These are phyloP conservation scores for Nemania sp. DNA, from an alignment of 2,329 filamentous ascomycete species.

Conservation along the genomic window DNA sequence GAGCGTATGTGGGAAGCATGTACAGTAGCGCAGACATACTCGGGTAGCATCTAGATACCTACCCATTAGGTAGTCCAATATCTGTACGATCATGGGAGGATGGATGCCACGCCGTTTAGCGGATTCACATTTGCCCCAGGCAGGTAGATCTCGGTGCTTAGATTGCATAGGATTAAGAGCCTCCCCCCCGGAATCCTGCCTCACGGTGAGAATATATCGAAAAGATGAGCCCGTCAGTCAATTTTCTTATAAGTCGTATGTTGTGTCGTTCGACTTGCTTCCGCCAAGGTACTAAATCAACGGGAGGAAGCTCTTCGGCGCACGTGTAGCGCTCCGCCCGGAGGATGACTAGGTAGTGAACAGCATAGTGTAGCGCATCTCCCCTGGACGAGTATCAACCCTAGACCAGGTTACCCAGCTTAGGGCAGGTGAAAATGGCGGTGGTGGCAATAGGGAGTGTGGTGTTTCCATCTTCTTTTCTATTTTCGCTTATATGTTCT, in stretches of 20 bases:
- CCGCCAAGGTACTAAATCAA: conserved; percentile 1
- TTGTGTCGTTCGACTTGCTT: conserved; percentile 23
- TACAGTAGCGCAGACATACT: background rate
- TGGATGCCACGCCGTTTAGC: background rate
- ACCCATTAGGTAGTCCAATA: background rate
- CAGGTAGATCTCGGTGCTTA: conserved; percentile 5
- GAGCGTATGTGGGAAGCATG: too few relatives aligned
- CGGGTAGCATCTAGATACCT: background rate
- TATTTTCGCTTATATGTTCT: conserved; percentile 14
- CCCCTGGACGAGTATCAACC: background rate
- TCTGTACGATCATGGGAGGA: conserved; percentile 6
- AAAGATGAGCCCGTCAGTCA: conserved; percentile 3
- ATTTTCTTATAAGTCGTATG: conserved; percentile 25
- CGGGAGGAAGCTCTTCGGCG: conserved; percentile 6
- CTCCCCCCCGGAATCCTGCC: background rate
- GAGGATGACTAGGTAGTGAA: too few relatives aligned
- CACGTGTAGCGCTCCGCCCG: background rate
- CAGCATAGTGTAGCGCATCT: background rate
- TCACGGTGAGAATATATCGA: conserved; percentile 6
- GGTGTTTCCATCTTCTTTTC: background rate
- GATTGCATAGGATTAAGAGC: conserved; percentile 12
- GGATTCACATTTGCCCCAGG: background rate
- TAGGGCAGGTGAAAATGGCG: background rate
- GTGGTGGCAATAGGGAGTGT: background rate
- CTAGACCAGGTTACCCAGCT: background rate